Base-by-base conservation (phyloP, 352 stramenopile species). In the Globisporangium takayamanum region DNA sequence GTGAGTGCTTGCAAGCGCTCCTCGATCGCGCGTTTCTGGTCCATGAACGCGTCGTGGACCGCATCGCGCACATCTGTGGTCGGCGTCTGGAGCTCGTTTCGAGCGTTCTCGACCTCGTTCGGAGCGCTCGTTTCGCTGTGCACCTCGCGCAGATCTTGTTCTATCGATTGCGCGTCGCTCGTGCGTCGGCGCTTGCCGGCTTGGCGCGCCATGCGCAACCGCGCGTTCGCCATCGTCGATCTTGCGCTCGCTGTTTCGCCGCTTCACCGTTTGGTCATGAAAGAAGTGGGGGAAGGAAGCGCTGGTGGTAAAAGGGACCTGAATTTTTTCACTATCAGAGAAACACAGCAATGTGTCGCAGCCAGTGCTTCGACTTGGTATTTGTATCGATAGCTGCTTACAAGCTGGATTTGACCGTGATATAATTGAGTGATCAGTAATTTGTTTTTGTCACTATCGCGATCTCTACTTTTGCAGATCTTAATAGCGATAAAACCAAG, bases 181-280 rank as follows among this genome's bases (percentile, higher is more conserved):
- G 59, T 59, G 45, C 59, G 63, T 11, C 73, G 72, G 50, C 64
- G 65, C 37, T 69, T 64, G 30, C 49, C 64, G 16, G 67, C 63
- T 18, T 70, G 72, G 28, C 77, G 71, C 57, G 76, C 71, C 59
- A 85, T 69, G 70, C 85, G 80, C 59, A 89, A 61, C 68, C 77
- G 77, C 80, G 80, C 80, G 67, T 89, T 89, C 66, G 80, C 80
- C 80, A 89, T 88, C 15, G 22, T 61, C 39, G 50, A 18, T 50
- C 6, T 20, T 5, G 20, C 15, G 22, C 11, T 45, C 50, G 50
- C 15, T 12, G 15, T 6, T 14, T 41, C 25, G 30, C 18, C 12
- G 50, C 2, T 42, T 53, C 28, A 25, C 11, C 3, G 39, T n/a
- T 46, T 46, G 39, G 41, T 18, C 41, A 47, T 47, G 41, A 47